Conservation (phyloP, 2,329 filamentous ascomycete species). For the Scolecobasidium constrictum region DNA sequence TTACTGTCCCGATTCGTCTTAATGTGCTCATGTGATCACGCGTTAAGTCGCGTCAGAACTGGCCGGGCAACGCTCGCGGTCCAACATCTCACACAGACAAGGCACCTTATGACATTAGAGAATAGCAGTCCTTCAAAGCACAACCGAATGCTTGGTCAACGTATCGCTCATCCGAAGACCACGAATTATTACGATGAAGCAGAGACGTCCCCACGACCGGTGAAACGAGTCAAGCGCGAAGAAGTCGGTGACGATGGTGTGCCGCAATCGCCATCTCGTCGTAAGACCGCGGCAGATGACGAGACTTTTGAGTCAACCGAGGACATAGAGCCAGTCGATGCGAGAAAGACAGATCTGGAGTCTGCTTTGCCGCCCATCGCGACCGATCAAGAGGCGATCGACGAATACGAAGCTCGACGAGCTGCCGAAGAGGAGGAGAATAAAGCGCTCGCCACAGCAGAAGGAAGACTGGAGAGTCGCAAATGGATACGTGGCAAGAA, state of each 20-base stretch:
- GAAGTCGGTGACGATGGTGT: conserved; percentile 16
- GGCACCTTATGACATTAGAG: conserved; percentile 21
- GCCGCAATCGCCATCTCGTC: background rate
- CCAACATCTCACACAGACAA: too few relatives aligned
- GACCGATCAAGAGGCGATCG: conserved; percentile 60
- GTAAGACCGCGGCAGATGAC: too few relatives aligned
- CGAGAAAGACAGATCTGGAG: conserved; percentile 39
- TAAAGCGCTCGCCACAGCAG: conserved; percentile 19
- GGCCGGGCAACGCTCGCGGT: too few relatives aligned
- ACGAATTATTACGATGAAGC: conserved; percentile 31
- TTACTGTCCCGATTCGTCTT: too few relatives aligned
- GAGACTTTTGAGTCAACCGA: too few relatives aligned
- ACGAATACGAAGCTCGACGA: conserved; percentile 65
- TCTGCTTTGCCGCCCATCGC: conserved; percentile 57
- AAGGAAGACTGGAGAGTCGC: conserved; percentile 43
- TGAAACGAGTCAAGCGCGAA: conserved; percentile 30
- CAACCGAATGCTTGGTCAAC: conserved; percentile 36
- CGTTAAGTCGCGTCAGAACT: too few relatives aligned
- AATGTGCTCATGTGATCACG: too few relatives aligned
- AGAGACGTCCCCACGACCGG: conserved; percentile 21
- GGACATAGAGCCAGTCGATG: conserved; percentile 21
- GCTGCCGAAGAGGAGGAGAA: conserved; percentile 31
- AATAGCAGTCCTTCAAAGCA: conserved; percentile 31
- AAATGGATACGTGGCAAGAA: conserved; percentile 67
- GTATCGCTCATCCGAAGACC: conserved; percentile 32